Base-by-base conservation (phyloP, 805 yeast species). In the Zygoascus flipseniorum region DNA sequence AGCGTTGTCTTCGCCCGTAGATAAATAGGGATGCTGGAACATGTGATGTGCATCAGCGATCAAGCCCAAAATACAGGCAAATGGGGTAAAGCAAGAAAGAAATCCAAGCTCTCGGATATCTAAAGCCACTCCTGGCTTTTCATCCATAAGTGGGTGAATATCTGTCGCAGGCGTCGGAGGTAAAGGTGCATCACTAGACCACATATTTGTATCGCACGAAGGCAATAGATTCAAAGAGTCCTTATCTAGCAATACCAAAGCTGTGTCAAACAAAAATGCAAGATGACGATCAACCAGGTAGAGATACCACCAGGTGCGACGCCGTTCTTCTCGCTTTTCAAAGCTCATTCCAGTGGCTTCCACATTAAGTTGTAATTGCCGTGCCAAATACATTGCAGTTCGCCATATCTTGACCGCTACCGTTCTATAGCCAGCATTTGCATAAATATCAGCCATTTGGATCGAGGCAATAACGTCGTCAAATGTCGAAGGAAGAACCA, bases 291-390 rank as follows among this genome's bases (percentile, higher is more conserved):
- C 77, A n/a, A 72, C 58, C 32, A 70, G 57, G 52, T 70, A 73
- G 2, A 73, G 56, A 8, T 69, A 64, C 75, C 76, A 72, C 75
- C 75, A 73, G 1, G 67, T 63, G 20, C 77, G 62, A 23, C 75
- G 60, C 50, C 66, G 62, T 52, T 73, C 77, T 51, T 73, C 77
- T 31, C 67, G 61, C 1, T 53, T 31, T 48, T 69, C 74, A 61
- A 53, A 56, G 8, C 55, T 56, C 53, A 44, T 26, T 2, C 46
- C 55, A 20, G 61, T 56, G 39, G 50, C 48, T 47, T 66, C 69
- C 11, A 53, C 54, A 54, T 66, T 65, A 10, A 65, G 56, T 41
- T 66, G 64, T 52, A 65, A 54, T 50, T 66, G 68, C 14, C 65
- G 57, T 8, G 69, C 69, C 37, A 65, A 53, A 5, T 62, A 61